A percentile compares a stretch with the other conserved stretches of the same genome.
These are phyloP conservation scores for Hirsutella rhossiliensis DNA, from an alignment of 2,329 filamentous ascomycete species.

Conservation along the genomic window DNA sequence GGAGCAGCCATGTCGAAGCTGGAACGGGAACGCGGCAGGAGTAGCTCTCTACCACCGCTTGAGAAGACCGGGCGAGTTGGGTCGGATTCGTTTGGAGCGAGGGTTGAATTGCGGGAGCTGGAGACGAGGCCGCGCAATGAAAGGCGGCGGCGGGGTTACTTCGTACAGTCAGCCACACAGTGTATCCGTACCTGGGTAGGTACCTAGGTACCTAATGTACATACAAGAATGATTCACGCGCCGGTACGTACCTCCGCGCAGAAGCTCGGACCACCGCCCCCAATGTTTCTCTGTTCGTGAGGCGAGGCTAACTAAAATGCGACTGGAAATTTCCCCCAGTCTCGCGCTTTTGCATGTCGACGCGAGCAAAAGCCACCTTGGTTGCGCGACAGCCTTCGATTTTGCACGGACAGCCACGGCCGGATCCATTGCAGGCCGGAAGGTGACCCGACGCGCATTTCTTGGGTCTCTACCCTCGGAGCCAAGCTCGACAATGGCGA, in stretches of 20 bases:
- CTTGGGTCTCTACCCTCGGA: background rate
- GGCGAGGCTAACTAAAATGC: background rate
- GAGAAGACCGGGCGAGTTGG: background rate
- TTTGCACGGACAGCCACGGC: background rate
- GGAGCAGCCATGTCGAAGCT: slow-evolving; percentile 59
- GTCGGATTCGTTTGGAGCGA: background rate
- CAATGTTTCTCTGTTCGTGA: no score
- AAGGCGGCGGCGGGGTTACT: no score
- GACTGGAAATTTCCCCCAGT: background rate
- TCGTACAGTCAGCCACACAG: no score
- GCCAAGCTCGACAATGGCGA: slow-evolving; percentile 16
- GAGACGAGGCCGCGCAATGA: background rate
- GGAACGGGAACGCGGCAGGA: slow-evolving; percentile 27
- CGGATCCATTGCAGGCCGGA: background rate
- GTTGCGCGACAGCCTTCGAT: background rate
- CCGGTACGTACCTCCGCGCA: background rate
- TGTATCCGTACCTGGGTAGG: no score
- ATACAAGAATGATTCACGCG: no score
- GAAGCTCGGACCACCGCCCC: background rate
- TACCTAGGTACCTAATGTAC: no score
- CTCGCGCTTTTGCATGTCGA: background rate
- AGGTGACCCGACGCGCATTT: background rate
- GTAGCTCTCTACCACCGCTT: slow-evolving; percentile 89
- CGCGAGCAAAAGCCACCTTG: background rate
- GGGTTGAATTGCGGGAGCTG: background rate